A percentile compares a stretch with the other conserved stretches of the same genome.
Evolutionary conservation across 495 filamentous ascomycete genomes (phyloP).

Genomic region (Penicillium arizonense): DNA sequence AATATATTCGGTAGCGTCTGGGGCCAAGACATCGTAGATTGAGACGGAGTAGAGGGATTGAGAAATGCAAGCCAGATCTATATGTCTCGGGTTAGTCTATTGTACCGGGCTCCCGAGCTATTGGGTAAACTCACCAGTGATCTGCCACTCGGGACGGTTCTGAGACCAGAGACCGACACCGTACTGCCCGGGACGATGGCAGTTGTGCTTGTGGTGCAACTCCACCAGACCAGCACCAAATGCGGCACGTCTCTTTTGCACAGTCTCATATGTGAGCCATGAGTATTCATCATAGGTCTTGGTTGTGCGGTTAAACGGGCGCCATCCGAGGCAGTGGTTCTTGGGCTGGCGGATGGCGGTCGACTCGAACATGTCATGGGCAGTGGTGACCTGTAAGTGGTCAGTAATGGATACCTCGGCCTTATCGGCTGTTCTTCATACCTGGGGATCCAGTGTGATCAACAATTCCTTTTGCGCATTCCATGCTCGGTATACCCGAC

Average conservation of each 20-base stretch:
- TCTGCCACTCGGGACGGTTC: conserved; percentile 97
- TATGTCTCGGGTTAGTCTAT: conserved; percentile 2
- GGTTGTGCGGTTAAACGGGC: conserved; percentile 73
- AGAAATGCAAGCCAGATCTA: conserved; percentile 86
- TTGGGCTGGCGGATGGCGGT: conserved; percentile 60
- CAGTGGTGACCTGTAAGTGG: conserved; percentile 55
- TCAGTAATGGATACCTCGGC: conserved; percentile 3
- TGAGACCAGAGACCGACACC: conserved; percentile 92
- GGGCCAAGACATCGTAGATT: conserved; percentile 92
- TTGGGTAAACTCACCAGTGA: conserved; percentile 59
- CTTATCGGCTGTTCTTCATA: conserved; percentile 25
- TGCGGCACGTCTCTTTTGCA: conserved; percentile 75
- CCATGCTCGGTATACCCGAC: conserved; percentile 80
- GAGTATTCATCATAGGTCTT: conserved; percentile 75
- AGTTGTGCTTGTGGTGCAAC: conserved; percentile 69
- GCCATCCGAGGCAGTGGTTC: conserved; percentile 70
- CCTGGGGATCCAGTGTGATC: conserved; percentile 70
- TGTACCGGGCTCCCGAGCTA: neutral
- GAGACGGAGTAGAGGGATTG: conserved; percentile 90
- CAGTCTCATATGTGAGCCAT: conserved; percentile 81
- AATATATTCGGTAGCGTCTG: conserved; percentile 90
- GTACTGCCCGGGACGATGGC: conserved; percentile 62
- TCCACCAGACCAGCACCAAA: conserved; percentile 86
- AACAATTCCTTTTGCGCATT: conserved; percentile 68
- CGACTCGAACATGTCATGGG: conserved; percentile 80